Base-by-base conservation (phyloP, 345 rosid genomes). In the Turritis glabra region DNA sequence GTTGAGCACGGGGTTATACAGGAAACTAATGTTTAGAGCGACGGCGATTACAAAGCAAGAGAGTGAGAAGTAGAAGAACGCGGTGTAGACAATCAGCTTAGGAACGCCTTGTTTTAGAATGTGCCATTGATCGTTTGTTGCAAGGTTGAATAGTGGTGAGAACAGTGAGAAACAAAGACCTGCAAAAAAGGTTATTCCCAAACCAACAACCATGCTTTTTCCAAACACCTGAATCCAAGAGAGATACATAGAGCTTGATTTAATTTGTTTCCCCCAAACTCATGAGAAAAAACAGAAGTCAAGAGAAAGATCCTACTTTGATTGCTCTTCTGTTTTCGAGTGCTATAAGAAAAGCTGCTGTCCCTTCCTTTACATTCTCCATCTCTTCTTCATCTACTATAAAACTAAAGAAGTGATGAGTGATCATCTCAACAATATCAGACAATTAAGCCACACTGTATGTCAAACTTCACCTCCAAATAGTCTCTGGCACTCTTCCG, bases 111-210 rank as follows among this genome's bases (percentile, higher is more conserved):
- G 17, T 61, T 85, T 83, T 77, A 93, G 78, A 12, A 87, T 73
- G 72, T 86, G 80, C 93, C 91, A 93, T 64, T 93, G 97, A 75
- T 93, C 95, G 30, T 90, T 93, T 21, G 93, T 84, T 17, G 97
- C 97, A 77, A 89, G 77, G 83, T 93, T 93, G 78, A 93, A 87
- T 55, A 91, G 81, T 2, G 95, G 98, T 19, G 97, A 89, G 86
- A 87, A 93, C 27, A 92, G 78, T 46, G 97, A 89, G 80, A 90
- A 87, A 81, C 87, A 83, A 59, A 84, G 29, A 0, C 96, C 95
- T 23, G 91, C 90, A 51, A 84, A 87, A 83, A 92, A 77, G 9
- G 86, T 83, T 64, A 89, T 83, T 61, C 78, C 67, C 48, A 93
- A 74, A 67, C 97, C 95, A 35, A 87, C 68, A 35, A 86, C 6